Evolutionary conservation across 2,329 filamentous ascomycete species (phyloP), one percentile per base, ranked within the genome.

Genomic region (Fusarium agapanthi): DNA sequence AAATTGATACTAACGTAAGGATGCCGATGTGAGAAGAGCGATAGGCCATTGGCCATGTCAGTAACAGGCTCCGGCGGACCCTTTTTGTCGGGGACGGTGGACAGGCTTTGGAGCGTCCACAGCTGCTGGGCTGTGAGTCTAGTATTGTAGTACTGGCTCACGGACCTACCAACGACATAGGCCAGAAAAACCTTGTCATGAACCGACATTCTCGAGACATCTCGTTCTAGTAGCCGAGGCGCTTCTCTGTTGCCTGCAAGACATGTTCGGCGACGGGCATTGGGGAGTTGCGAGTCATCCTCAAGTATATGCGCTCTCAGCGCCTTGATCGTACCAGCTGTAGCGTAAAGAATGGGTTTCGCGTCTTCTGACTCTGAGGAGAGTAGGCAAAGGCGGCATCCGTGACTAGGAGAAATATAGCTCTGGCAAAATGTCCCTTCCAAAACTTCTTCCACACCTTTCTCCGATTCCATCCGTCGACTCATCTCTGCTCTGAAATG

Each of bases 221-320:
- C 24, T 3, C 2, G 4, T 2, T 45, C 43, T 0, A 28, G 40
- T 0, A 5, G 43, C 4, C 43, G 43, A 22, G 24, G 24, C 5
- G 43, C 24, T 28, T 28, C 43, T 22, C 12, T 28, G 12, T 3
- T 45, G 8, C 24, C 24, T 28, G 8, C 8, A 28, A 4, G 2
- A 2, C 24, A 45, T 10, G 18, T 45, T 14, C 1, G 43, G 24
- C 43, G 8, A 0, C 24, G 12, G 0, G 12, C 2, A 7, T 20
- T 12, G 6, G n/a, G 6, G n/a, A 41, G 1, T 0, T 24, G n/a
- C 10, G n/a, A 3, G 11, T n/a, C 3, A 16, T 0, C 14, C 1
- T 2, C 40, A 7, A 11, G 22, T 1, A 22, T 5, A 20, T 15
- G 12, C 8, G 18, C 4, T 45, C 2, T 5, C 10, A 28, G 12